Evolutionary conservation across 441 rosid species (phyloP), one percentile per base, ranked within the genome.

Genomic region (Gossypium davidsonii): DNA sequence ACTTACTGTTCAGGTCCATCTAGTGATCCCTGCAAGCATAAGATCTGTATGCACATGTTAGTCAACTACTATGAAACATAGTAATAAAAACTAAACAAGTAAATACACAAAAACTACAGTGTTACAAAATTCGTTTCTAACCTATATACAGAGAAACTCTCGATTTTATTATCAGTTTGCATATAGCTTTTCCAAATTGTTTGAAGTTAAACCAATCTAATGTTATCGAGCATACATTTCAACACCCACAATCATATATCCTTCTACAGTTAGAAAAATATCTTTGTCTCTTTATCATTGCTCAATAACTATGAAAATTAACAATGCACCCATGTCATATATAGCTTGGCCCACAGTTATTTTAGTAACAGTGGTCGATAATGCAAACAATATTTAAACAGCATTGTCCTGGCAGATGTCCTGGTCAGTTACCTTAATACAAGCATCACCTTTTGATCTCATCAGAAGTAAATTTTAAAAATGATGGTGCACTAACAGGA

Each of bases 1-100:
- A 79, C 96, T 66, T 89, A 93, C 99, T 95, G 99, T 79, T 93
- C 98, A 48, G 98, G 95, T 71, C 96, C 99, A 86, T 93, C 99
- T 17, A 89, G 91, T 11, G 99, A 91, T 78, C 98, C 99, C 86
- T 91, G 99, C 93, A 95, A 85, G 82, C 99, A 95, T 77, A 93
- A 75, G 79, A 93, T 91, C 99, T 95, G 97, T 75, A 59, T 65
- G 74, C 68, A 78, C 37, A 68, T 69, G 72, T 72, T 70, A 85
- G 82, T 72, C 73, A 14, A 39, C 65, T 20, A 28, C 37, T 57
- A 51, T 67, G 21, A 69, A 20, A 31, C 21, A 71, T 8, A 0
- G 46, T 53, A 74, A 23, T 15, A 74, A 75, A 60, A 14, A 18
- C 60, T 18, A 65, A 60, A 23, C 49, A 66, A 15, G 44, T 44